A percentile compares a stretch with the other conserved stretches of the same genome.
Evolutionary conservation across 2,329 filamentous ascomycete genomes (phyloP).

Genomic region (Sarocladium brachiariae): DNA sequence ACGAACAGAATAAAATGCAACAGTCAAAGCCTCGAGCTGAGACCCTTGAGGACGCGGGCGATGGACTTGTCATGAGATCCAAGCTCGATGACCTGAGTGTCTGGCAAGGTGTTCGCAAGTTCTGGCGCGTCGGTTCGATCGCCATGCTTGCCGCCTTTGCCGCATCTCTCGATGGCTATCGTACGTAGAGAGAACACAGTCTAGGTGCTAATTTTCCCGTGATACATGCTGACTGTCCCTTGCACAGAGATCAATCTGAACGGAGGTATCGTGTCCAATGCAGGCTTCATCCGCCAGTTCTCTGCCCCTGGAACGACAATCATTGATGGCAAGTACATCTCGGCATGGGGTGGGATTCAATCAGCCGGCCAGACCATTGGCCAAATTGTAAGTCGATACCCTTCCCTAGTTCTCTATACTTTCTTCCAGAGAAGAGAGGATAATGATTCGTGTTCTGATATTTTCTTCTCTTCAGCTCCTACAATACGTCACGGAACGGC

Average conservation of each 20-base stretch:
- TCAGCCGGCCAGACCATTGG: slow-evolving; percentile 31
- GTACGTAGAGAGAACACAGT: no score
- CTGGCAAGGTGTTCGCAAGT: slow-evolving; percentile 28
- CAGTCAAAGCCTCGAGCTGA: slow-evolving; percentile 11
- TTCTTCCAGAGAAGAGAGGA: no score
- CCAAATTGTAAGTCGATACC: slow-evolving; percentile 23
- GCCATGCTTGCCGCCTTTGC: slow-evolving; percentile 34
- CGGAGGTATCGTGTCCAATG: slow-evolving; percentile 32
- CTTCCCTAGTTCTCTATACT: no score
- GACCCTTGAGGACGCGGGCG: slow-evolving; percentile 12
- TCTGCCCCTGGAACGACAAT: slow-evolving; percentile 22
- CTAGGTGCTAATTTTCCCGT: no score
- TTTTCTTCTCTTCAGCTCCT: slow-evolving; percentile 19
- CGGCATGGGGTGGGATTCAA: slow-evolving; percentile 32
- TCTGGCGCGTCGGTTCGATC: slow-evolving; percentile 27
- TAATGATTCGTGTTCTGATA: neutral
- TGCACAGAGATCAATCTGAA: slow-evolving; percentile 23
- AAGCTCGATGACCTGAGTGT: slow-evolving; percentile 29
- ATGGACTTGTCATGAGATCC: slow-evolving; percentile 25
- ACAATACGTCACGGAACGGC: slow-evolving; percentile 27
- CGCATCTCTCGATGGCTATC: slow-evolving; percentile 35
- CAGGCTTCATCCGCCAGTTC: slow-evolving; percentile 32
- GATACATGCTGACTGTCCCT: no score
- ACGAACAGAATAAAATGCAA: neutral
- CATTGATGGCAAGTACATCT: slow-evolving; percentile 28